Base-by-base conservation (phyloP, 1,284 basidiomycete species). In the Trichosporon coremiiforme region DNA sequence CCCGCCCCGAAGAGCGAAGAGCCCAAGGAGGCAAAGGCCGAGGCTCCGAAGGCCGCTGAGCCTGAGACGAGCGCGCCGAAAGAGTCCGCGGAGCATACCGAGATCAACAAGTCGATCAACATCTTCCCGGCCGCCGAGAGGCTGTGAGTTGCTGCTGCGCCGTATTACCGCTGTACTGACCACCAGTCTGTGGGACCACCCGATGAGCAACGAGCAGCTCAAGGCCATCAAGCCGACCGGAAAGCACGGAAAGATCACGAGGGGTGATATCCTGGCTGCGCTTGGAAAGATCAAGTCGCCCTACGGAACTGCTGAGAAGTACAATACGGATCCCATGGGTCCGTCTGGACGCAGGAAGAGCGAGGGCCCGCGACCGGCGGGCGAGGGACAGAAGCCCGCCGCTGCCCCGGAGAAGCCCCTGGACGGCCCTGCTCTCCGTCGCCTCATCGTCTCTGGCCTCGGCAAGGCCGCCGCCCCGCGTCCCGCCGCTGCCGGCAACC, bases 211-310 rank as follows among this genome's bases (percentile, higher is more conserved):
- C 57, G 31, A 62, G 57, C 76, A 83, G 72, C 80, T 84, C 65
- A 73, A 75, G 29, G 79, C 80, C 66, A 80, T 86, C 74, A 85
- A 85, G 74, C 82, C 92, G 35, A 93, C 93, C 4, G 94, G 94
- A 69, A 85, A 91, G 64, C 87, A 92, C 64, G 93, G 93, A 17
- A 94, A 94, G 91, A 82, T 96, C 71, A 96, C 93, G 64, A 94
- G 94, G 82, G 94, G 94, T 9, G 94, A 96, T 79, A 89, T 95
- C 1, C 87, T 96, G 38, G 85, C 91, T 5, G 90, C 89, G 79
- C 85, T 95, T 13, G 93, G 93, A 38, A 89, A 90, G 80, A 75
- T 83, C 67, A 75, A 76, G 73, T 83, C 76, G 66, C 90, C 92
- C 10, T 93, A 90, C 60, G 87, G 89, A 13, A 91, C 92, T 1